Evolutionary conservation across 2,329 filamentous ascomycete genomes (phyloP).

Genomic region (Mycosphaerella sp.): DNA sequence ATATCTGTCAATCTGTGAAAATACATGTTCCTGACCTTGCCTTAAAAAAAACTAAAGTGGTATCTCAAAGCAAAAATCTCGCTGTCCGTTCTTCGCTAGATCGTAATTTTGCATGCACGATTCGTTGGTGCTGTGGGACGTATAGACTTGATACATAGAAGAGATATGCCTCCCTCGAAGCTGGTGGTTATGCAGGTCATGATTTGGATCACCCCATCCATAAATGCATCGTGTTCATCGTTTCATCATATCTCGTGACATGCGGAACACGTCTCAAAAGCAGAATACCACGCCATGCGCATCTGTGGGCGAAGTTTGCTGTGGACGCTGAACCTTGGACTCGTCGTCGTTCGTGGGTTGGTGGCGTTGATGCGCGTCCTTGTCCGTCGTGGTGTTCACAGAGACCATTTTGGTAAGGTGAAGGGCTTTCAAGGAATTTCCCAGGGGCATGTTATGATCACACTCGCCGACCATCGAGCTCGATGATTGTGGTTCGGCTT

Average conservation of each 20-base stretch:
- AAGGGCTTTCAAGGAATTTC: slow-evolving; percentile 16
- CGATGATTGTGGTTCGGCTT: slow-evolving; percentile 15
- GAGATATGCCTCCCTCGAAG: not conserved
- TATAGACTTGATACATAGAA: not conserved
- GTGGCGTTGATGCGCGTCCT: not conserved
- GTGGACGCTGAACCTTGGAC: slow-evolving; percentile 12
- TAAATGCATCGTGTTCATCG: not conserved
- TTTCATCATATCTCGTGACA: slow-evolving; percentile 5
- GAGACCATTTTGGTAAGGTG: slow-evolving; percentile 22
- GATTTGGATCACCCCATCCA: not conserved
- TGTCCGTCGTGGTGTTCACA: slow-evolving; percentile 9
- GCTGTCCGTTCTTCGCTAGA: not conserved
- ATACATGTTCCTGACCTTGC: too few species aligned
- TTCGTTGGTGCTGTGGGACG: not conserved
- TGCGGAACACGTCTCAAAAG: slow-evolving; percentile 16
- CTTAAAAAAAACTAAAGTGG: not conserved
- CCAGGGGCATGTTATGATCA: slow-evolving; percentile 21
- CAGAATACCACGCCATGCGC: slow-evolving; percentile 26
- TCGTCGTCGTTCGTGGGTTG: slow-evolving; percentile 9
- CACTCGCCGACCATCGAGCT: slow-evolving; percentile 16
- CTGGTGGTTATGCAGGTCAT: not conserved
- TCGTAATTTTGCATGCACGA: not conserved
- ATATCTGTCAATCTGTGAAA: too few species aligned
- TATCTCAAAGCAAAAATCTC: not conserved
- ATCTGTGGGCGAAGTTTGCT: slow-evolving; percentile 11